phyloP scores from a whole-genome alignment of 2,329 filamentous ascomycete genomes.

The Lasiodiplodia citricola region DNA sequence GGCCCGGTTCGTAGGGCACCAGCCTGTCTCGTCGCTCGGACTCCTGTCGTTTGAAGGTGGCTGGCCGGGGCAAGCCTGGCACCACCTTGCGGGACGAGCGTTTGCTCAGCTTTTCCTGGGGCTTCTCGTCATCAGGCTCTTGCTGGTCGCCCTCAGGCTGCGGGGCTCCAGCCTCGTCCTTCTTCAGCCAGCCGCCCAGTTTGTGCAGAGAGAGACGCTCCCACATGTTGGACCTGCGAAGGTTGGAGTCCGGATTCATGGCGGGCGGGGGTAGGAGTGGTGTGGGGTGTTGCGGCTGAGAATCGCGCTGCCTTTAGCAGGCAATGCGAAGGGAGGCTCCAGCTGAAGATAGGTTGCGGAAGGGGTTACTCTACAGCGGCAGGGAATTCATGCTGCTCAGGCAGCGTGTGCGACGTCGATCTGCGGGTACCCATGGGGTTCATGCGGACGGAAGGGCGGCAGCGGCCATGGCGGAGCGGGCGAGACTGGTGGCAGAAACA shows the following conservation, averaged over 20 bases:
- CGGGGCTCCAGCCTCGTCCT: slow-evolving; percentile 40
- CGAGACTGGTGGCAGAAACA: background rate
- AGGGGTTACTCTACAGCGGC: slow-evolving; percentile 17
- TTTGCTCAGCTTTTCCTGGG: slow-evolving; percentile 34
- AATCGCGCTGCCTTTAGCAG: slow-evolving; percentile 8
- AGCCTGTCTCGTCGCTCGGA: slow-evolving; percentile 80
- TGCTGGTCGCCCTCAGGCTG: slow-evolving; percentile 28
- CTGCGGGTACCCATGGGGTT: slow-evolving; percentile 18
- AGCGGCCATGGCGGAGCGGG: background rate
- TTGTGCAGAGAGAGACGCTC: slow-evolving; percentile 45
- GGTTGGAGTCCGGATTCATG: slow-evolving; percentile 11
- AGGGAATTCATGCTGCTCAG: slow-evolving; percentile 14
- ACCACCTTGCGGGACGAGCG: slow-evolving; percentile 65
- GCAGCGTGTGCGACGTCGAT: slow-evolving; percentile 14
- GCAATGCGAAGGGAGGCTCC: slow-evolving; percentile 17
- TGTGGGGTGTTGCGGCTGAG: background rate
- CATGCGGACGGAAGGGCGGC: slow-evolving; percentile 6
- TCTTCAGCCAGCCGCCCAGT: slow-evolving; percentile 48
- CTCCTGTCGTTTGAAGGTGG: slow-evolving; percentile 82
- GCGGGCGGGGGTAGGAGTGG: background rate
- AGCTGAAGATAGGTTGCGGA: slow-evolving; percentile 22
- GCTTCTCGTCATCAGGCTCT: slow-evolving; percentile 41
- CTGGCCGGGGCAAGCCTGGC: slow-evolving; percentile 74
- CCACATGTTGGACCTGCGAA: slow-evolving; percentile 38
- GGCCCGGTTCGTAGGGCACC: slow-evolving; percentile 63